Base-by-base conservation (phyloP, 495 filamentous ascomycete species). In the Emericellopsis terricola region DNA sequence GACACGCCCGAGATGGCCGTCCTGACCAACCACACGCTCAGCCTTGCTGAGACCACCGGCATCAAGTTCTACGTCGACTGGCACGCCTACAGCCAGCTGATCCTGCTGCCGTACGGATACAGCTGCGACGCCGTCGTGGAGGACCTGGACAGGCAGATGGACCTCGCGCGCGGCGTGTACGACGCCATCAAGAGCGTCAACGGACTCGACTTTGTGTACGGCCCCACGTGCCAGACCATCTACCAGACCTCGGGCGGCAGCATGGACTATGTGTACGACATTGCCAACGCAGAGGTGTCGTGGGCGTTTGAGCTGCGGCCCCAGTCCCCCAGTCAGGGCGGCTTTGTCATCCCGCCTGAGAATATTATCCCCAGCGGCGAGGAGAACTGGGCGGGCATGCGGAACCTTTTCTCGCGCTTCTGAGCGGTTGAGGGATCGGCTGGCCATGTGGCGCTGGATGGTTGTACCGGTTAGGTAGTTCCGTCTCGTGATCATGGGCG, bases 11-110 rank as follows among this genome's bases (percentile, higher is more conserved):
- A 54, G 43, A 48, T 46, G 29, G 44, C 41, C 8, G 51, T 15
- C 9, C 18, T 36, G 17, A 30, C 42, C 37, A 45, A 36, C 9
- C 63, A 56, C 29, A 42, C 64, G 5, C 46, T 60, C 21, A 34
- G 23, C 2, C 34, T 72, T 31, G 52, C 55, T 15, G 39, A 41
- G 1, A 29, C 39, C 14, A 49, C 59, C 38, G 69, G 68, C 13
- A 50, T 72, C 31, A 67, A 72, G 49, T 38, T 74, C n/a, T 77
- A 56, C 44, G 67, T 75, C 36, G 72, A 77, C 49, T 68, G 62
- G 47, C 72, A 77, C 46, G 56, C 57, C 11, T 77, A 75, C 48
- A 53, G 55, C 2, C 71, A 77, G 45, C 48, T 62, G 4, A 60
- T 54, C 27, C 26, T 50, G 17, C 37, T 49, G 2, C 47, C 53